Evolutionary conservation across 169 alveolate species (phyloP).

Genomic region (Cryptosporidium muris): DNA sequence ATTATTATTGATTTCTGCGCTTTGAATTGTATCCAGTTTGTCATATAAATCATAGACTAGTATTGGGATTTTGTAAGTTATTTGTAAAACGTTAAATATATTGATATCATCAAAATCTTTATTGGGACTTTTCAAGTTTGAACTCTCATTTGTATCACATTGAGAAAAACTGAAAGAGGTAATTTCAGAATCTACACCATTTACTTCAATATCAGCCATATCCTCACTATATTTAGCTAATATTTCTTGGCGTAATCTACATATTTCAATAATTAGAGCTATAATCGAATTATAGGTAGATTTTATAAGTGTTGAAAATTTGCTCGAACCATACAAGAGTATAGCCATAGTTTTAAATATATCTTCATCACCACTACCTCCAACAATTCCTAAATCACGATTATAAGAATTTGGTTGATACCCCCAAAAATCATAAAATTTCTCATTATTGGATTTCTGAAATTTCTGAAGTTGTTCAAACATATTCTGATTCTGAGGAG

Average conservation of each 20-base stretch:
- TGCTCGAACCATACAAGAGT: constrained; percentile 22
- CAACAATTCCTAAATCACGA: constrained; percentile 6
- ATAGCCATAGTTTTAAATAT: constrained; percentile 51
- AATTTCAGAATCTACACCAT: constrained; percentile 57
- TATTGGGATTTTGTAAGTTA: constrained; percentile 47
- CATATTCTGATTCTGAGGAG: not conserved
- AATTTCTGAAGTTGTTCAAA: not conserved
- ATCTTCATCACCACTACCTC: constrained; percentile 3
- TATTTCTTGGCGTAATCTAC: constrained; percentile 32
- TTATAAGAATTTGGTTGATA: constrained; percentile 39
- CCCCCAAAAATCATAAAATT: constrained; percentile 56
- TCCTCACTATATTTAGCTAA: constrained; percentile 3
- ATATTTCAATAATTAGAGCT: constrained; percentile 8
- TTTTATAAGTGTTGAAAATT: constrained; percentile 5
- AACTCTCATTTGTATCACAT: not conserved
- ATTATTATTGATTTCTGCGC: constrained; percentile 36
- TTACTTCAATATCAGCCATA: constrained; percentile 22
- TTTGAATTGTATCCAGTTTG: not conserved
- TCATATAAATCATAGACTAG: constrained; percentile 39
- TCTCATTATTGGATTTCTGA: not conserved
- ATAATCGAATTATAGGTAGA: constrained; percentile 8
- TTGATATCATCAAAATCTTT: constrained; percentile 10
- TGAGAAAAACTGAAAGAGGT: constrained; percentile 20
- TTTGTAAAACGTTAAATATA: constrained; percentile 30
- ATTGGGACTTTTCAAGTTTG: not conserved